These are phyloP conservation scores for Malassezia caprae DNA, from an alignment of 1,284 basidiomycete genomes.

Conservation along the genomic window DNA sequence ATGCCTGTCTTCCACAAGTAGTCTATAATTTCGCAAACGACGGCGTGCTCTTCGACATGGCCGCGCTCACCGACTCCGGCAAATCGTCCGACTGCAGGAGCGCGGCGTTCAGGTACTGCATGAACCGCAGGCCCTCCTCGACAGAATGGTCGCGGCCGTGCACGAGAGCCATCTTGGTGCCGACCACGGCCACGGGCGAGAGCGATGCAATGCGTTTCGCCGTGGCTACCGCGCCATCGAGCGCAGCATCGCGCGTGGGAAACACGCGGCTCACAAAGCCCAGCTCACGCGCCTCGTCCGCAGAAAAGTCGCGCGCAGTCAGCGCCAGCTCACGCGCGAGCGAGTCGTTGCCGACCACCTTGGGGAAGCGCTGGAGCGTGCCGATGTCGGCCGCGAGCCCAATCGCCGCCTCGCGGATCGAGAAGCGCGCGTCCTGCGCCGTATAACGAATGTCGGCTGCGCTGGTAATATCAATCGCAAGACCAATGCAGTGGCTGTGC, in stretches of 20 bases:
- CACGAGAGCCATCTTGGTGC: constrained; percentile 66
- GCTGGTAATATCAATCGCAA: constrained; percentile 63
- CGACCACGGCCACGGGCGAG: constrained; percentile 68
- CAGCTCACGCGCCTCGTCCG: constrained; percentile 61
- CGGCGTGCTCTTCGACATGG: constrained; percentile 49
- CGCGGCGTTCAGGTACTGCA: constrained; percentile 64
- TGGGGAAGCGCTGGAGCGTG: constrained; percentile 72
- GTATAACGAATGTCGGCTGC: constrained; percentile 75
- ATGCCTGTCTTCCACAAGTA: constrained; percentile 5
- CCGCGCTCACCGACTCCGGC: constrained; percentile 49
- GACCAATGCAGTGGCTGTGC: constrained; percentile 65
- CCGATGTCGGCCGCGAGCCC: constrained; percentile 85
- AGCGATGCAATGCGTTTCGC: constrained; percentile 64
- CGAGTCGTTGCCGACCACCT: constrained; percentile 68
- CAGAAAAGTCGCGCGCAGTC: constrained; percentile 64
- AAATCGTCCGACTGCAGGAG: constrained; percentile 62
- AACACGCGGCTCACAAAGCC: constrained; percentile 71
- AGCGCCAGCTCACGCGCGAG: constrained; percentile 70
- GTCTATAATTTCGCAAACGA: constrained; percentile 41
- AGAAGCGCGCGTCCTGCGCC: constrained; percentile 58
- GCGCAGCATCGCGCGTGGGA: constrained; percentile 56
- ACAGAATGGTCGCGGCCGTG: constrained; percentile 72
- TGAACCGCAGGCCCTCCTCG: constrained; percentile 67
- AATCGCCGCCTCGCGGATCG: constrained; percentile 80
- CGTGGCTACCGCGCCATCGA: constrained; percentile 56